A percentile compares a stretch with the other conserved stretches of the same genome.
phyloP scores from a whole-genome alignment of 805 yeast species.

The Brettanomyces anomalus region DNA sequence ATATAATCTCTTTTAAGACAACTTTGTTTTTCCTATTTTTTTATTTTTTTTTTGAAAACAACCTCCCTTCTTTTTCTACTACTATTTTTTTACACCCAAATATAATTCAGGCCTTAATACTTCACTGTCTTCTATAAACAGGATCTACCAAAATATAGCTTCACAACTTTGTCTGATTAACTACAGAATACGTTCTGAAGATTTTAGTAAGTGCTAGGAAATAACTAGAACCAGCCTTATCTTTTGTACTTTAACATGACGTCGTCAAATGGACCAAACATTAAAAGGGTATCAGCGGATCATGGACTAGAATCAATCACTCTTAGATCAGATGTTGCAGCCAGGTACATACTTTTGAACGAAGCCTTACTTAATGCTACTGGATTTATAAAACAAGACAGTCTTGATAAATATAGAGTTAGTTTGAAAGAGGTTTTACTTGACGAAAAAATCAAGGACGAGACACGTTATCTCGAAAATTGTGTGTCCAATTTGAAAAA shows the following conservation, averaged over 20 bases:
- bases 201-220: too few relatives aligned
- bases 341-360: conserved; percentile 24
- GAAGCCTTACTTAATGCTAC: conserved; percentile 21
- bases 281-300: conserved; percentile 15
- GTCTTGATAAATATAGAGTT: conserved; percentile 9
- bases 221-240: not conserved
- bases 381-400: conserved; percentile 7
- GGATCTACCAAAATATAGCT: too few relatives aligned
- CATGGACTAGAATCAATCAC: conserved; percentile 22
- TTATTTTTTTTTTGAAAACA: too few relatives aligned
- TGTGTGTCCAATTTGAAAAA: conserved; percentile 11
- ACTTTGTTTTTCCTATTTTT: too few relatives aligned
- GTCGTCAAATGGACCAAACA: conserved; percentile 12
- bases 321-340: conserved; percentile 25
- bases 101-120: too few relatives aligned
- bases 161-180: too few relatives aligned
- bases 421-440: conserved; percentile 13
- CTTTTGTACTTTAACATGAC: not conserved
- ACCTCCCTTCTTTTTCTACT: too few relatives aligned
- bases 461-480: conserved; percentile 7
- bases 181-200: too few relatives aligned
- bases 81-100: too few relatives aligned
- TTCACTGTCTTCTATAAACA: too few relatives aligned
- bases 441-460: conserved; percentile 11
- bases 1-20: too few relatives aligned